A percentile compares a stretch with the other conserved stretches of the same genome.
phyloP scores from a whole-genome alignment of 2,329 filamentous ascomycete species.

The Neofusicoccum umdonicola region DNA sequence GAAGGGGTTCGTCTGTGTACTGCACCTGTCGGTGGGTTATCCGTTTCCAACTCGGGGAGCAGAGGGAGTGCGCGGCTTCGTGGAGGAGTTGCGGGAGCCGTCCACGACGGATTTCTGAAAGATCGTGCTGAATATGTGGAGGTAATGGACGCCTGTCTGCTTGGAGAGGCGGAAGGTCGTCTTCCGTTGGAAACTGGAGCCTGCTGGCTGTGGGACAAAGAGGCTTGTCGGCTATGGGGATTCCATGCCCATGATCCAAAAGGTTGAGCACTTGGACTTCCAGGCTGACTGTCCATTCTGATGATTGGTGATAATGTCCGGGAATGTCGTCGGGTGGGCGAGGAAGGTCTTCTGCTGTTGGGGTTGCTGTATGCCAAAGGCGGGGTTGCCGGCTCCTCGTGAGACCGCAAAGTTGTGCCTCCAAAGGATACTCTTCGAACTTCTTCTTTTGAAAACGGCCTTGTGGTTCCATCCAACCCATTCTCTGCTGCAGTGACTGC shows the following conservation, averaged over 20 bases:
- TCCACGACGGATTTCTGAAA: background rate
- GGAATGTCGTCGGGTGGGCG: background rate
- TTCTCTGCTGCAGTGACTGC: background rate
- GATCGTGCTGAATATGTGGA: background rate
- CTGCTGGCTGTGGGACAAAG: background rate
- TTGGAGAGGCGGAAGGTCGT: background rate
- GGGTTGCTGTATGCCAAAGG: slow-evolving; percentile 1
- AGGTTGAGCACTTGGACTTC: background rate
- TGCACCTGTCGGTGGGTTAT: background rate
- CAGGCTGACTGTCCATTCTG: background rate
- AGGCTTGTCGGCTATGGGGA: background rate
- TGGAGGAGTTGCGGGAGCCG: background rate
- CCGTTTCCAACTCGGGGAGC: background rate
- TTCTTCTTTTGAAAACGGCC: background rate
- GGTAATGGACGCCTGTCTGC: background rate
- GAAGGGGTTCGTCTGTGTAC: background rate
- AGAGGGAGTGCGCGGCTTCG: background rate
- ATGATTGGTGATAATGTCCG: background rate
- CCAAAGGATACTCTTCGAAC: background rate
- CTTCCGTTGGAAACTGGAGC: background rate
- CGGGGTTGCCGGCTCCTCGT: background rate
- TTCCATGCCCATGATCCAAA: background rate
- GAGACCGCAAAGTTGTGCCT: background rate
- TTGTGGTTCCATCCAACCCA: background rate
- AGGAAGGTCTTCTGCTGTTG: background rate